Conservation (phyloP, 106 monocot genomes). For the Dendrobium chrysotoxum region DNA sequence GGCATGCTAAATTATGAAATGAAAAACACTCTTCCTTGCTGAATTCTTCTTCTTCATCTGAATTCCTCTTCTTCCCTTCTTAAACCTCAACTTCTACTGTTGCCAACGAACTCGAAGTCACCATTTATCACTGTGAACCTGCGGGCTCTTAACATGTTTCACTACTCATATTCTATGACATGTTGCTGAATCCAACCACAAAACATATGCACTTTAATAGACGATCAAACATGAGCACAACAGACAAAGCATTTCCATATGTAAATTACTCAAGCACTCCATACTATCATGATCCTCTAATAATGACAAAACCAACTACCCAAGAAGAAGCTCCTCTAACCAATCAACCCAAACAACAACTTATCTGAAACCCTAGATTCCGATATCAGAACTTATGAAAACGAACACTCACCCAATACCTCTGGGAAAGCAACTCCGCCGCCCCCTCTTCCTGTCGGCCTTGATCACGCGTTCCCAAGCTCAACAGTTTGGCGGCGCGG, state of each 20-base stretch:
- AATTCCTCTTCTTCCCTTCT: no score
- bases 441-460: constrained; percentile 28
- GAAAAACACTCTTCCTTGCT: no score
- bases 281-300: neutral
- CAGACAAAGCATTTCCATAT: neutral
- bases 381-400: neutral
- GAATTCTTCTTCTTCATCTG: no score
- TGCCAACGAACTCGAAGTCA: no score
- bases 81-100: no score
- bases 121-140: no score
- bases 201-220: no score
- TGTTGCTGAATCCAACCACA: no score
- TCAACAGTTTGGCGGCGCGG: constrained; percentile 28
- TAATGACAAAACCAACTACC: neutral
- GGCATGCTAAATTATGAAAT: no score
- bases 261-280: neutral
- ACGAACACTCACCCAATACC: constrained; percentile 25
- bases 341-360: neutral
- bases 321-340: neutral
- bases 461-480: constrained; percentile 17
- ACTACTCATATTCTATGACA: no score
- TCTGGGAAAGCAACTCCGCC: constrained; percentile 18
- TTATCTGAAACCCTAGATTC: neutral
- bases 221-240: neutral
- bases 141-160: no score